These are phyloP conservation scores for Macrolepiota fuliginosa DNA, from an alignment of 768 basidiomycete species.

Conservation along the genomic window DNA sequence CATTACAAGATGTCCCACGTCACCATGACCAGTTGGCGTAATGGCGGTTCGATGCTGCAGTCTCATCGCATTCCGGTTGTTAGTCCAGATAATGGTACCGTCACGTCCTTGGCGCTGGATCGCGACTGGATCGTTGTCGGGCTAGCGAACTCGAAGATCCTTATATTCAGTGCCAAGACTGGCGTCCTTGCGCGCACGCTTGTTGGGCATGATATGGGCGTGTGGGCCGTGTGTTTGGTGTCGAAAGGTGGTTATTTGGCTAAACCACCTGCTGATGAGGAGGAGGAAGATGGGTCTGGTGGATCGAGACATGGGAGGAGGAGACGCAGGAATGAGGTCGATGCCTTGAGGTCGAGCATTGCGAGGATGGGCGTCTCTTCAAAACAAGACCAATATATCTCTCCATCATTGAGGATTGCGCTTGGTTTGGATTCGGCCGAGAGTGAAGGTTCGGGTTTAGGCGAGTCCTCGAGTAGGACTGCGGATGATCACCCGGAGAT, in stretches of 20 bases:
- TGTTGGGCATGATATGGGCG: conserved; percentile 83
- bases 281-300: background rate
- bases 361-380: conserved; percentile 12
- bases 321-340: conserved; percentile 3
- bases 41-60: conserved; percentile 67
- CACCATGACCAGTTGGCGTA: conserved; percentile 78
- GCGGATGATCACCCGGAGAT: conserved; percentile 8
- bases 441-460: conserved; percentile 1
- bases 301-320: background rate
- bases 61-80: conserved; percentile 52
- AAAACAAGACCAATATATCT: conserved; percentile 27
- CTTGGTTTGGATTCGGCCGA: conserved; percentile 36
- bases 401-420: conserved; percentile 43
- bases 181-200: conserved; percentile 78
- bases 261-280: background rate
- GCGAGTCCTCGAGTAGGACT: conserved; percentile 3
- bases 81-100: conserved; percentile 55
- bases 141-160: conserved; percentile 81
- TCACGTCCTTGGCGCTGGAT: conserved; percentile 87
- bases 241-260: conserved; percentile 50
- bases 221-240: conserved; percentile 88
- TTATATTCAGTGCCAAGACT: conserved; percentile 78
- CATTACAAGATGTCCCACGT: conserved; percentile 74
- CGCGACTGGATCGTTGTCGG: conserved; percentile 84
- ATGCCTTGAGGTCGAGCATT: background rate